Base-by-base conservation (phyloP, 768 basidiomycete genomes). In the Pleurotus eryngii region DNA sequence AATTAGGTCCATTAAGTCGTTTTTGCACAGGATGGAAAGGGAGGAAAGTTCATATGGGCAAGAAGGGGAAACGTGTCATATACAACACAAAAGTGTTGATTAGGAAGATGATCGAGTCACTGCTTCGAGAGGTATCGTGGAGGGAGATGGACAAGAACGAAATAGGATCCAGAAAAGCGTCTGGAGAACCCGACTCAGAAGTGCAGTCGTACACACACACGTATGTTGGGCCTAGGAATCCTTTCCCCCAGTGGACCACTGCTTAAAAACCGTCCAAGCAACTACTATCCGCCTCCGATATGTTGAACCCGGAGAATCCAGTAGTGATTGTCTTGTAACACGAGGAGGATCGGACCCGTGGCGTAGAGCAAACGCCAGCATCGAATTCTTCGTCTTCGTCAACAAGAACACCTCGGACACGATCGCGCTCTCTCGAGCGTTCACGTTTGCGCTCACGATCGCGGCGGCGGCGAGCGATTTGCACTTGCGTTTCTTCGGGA, bases 191-290 rank as follows among this genome's bases (percentile, higher is more conserved):
- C 30, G 30, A 35, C 11, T 35, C 30, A 35, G 30, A 9, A 35
- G 30, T 35, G 30, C 30, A 35, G 30, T 35, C 30, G 30, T 35
- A 35, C 30, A 35, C 30, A 35, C 24, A 26, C 30, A 35, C n/a
- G n/a, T 35, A 35, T 35, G 8, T 11, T 11, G 0, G 30, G 30
- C 30, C 30, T 35, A 11, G 8, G 11, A 9, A 35, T 35, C 30
- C 30, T 35, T 35, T 35, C 30, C 7, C 30, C 30, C 30, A 11
- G 11, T 35, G 8, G 30, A 9, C 30, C 11, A 35, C 30, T 35
- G 9, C 18, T 58, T 45, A 58, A 18, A 58, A 58, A 24, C 57
- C 57, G 38, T 46, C 57, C 43, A 58, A 46, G 40, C 57, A 58
- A 8, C 57, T 42, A n/a, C 24, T 35, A 22, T 54, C 57, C 20